Base-by-base conservation (phyloP, 148 eudicot species). In the Silene conica region DNA sequence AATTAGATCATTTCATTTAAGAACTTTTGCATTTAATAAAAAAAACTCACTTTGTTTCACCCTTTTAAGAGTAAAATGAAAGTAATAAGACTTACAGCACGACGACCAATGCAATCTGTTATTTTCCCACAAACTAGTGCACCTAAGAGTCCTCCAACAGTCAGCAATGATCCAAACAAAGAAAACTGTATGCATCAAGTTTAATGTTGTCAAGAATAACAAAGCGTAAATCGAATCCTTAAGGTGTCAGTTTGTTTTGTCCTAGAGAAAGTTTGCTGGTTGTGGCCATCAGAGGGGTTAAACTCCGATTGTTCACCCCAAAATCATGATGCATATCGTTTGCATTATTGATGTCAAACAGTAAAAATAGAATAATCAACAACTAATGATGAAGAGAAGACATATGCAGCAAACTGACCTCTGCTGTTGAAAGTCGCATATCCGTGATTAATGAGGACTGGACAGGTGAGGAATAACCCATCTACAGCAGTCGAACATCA, bases 91-190 rank as follows among this genome's bases (percentile, higher is more conserved):
- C 84, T 67, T 85, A 89, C 89, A 13, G 54, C 65, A 76, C 76
- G 85, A 20, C 87, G 86, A 67, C 92, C 92, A 50, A 89, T 41
- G 57, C 58, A 72, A 80, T 89, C 90, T 13, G 92, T 82, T 21
- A 85, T 59, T 75, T 77, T 78, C 19, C 92, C 92, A 79, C 87
- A 85, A 41, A 83, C 66, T 11, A 80, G 69, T 28, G 92, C 81
- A 50, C 92, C 92, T 19, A 89, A 21, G 76, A 89, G 76, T 73
- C 82, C 88, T 78, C 92, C 92, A 71, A 89, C 60, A 2, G 81
- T 86, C 72, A 83, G 2, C 60, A 86, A 69, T 66, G 85, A 83
- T 73, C 85, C 85, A 74, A 83, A 83, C 13, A 83, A 76, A 20
- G 85, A 76, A 74, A 23, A 83, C 85, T 83, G 76, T 70, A 63